A percentile compares a stretch with the other conserved stretches of the same genome.
Evolutionary conservation across 495 filamentous ascomycete genomes (phyloP).

Genomic region (Echria macrotheca): DNA sequence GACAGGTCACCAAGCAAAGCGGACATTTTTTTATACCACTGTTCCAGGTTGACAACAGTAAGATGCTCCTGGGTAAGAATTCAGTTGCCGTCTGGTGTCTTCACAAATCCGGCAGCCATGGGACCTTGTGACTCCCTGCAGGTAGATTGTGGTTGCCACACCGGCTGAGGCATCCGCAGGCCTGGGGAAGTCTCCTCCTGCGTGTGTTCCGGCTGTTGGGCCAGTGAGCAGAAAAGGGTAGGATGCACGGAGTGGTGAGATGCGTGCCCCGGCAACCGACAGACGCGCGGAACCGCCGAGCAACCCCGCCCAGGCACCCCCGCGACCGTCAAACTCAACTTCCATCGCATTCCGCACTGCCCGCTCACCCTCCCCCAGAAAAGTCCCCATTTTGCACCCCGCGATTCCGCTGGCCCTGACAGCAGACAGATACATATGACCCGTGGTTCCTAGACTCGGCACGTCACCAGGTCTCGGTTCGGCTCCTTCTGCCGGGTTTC

Average conservation of each 20-base stretch:
- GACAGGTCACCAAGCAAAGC: too few relatives aligned
- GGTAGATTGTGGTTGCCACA: constrained; percentile 18
- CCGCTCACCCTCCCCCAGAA: neutral
- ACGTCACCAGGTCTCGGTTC: constrained; percentile 5
- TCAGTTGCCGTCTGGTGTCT: too few relatives aligned
- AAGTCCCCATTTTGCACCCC: neutral
- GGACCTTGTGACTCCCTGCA: constrained; percentile 16
- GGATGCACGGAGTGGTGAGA: constrained; percentile 9
- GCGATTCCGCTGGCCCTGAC: neutral
- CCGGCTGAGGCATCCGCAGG: too few relatives aligned
- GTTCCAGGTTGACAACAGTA: too few relatives aligned
- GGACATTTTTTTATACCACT: too few relatives aligned
- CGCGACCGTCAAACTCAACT: neutral
- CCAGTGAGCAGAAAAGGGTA: neutral
- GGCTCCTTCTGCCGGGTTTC: constrained; percentile 5
- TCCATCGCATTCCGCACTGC: neutral
- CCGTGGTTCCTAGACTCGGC: constrained; percentile 2
- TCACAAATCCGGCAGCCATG: neutral
- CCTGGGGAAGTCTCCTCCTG: too few relatives aligned
- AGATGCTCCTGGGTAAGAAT: too few relatives aligned
- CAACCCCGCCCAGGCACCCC: neutral
- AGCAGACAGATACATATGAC: constrained; percentile 8
- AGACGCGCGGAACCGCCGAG: neutral
- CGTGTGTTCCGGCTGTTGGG: neutral
- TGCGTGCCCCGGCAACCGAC: constrained; percentile 11